These are phyloP conservation scores for Chrysosporium keratinophilum DNA, from an alignment of 2,329 filamentous ascomycete species.

Conservation along the genomic window DNA sequence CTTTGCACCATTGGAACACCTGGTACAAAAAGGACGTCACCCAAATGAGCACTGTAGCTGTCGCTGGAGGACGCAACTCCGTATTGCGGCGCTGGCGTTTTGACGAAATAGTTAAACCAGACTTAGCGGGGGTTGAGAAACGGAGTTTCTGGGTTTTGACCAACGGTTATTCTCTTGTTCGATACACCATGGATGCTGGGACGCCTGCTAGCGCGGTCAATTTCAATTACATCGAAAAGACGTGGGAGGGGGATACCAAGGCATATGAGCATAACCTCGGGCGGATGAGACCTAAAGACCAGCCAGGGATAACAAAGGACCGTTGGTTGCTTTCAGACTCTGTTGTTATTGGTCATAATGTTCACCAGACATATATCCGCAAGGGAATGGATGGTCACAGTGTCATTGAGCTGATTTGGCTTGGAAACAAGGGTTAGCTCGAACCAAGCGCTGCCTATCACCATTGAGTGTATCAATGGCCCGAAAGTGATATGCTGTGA, in stretches of 20 bases:
- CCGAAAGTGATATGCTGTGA: neutral
- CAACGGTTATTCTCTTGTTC: conserved; percentile 36
- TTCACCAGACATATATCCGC: conserved; percentile 35
- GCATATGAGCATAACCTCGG: conserved; percentile 34
- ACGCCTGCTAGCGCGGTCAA: conserved; percentile 33
- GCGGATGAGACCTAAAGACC: conserved; percentile 31
- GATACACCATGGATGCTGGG: conserved; percentile 32
- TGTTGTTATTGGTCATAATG: conserved; percentile 33
- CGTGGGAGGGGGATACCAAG: conserved; percentile 35
- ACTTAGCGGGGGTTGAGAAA: conserved; percentile 26
- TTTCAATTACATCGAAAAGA: conserved; percentile 36
- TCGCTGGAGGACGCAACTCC: conserved; percentile 33
- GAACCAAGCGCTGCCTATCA: neutral
- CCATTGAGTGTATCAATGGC: neutral
- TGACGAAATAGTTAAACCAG: conserved; percentile 29
- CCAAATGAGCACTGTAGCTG: conserved; percentile 35
- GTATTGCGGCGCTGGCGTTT: conserved; percentile 38
- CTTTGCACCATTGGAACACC: conserved; percentile 37
- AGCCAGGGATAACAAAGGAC: conserved; percentile 33
- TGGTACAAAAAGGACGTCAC: conserved; percentile 39
- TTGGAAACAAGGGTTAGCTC: conserved; percentile 15
- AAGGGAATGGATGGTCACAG: conserved; percentile 34
- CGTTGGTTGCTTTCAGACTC: conserved; percentile 34
- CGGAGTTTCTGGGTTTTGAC: conserved; percentile 37
- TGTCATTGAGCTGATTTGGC: conserved; percentile 37